These are phyloP conservation scores for Lactuca saligna DNA, from an alignment of 129 eudicot genomes.

Conservation along the genomic window DNA sequence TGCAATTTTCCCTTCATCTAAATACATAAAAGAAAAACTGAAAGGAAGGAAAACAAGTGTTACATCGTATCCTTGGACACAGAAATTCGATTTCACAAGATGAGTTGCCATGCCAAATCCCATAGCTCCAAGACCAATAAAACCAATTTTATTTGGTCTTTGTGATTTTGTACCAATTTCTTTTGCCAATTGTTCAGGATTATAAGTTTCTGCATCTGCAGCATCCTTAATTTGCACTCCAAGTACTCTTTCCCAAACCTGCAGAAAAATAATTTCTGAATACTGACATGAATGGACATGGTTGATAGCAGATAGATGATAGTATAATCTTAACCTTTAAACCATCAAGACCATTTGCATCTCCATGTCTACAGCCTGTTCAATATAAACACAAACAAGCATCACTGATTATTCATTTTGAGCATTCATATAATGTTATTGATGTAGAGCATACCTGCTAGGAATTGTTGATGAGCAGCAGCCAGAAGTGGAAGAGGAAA, in stretches of 20 bases:
- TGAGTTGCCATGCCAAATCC: slow-evolving; percentile 99
- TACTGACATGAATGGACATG: background rate
- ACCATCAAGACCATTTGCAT: slow-evolving; percentile 50
- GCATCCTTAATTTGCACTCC: slow-evolving; percentile 75
- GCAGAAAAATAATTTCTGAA: slow-evolving; percentile 20
- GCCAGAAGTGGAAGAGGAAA: slow-evolving; percentile 92
- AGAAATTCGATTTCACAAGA: slow-evolving; percentile 75
- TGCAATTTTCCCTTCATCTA: background rate
- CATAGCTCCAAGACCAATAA: slow-evolving; percentile 99
- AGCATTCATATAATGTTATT: slow-evolving; percentile 8
- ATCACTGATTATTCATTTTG: slow-evolving; percentile 15
- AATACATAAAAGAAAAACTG: background rate
- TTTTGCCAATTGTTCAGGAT: slow-evolving; percentile 69
- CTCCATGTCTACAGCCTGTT: slow-evolving; percentile 57
- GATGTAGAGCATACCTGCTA: slow-evolving; percentile 58
- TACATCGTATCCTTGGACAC: slow-evolving; percentile 85
- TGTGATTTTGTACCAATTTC: slow-evolving; percentile 50
- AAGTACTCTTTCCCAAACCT: slow-evolving; percentile 82
- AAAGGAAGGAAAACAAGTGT: slow-evolving; percentile 24
- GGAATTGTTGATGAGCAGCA: slow-evolving; percentile 90
- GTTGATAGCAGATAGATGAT: slow-evolving; percentile 2
- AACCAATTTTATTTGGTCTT: slow-evolving; percentile 60
- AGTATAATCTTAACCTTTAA: slow-evolving; percentile 48
- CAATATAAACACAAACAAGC: slow-evolving; percentile 25
- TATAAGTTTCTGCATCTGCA: slow-evolving; percentile 69